These are phyloP conservation scores for Solanum arcanum DNA, from an alignment of 257 asterid species.

Conservation along the genomic window DNA sequence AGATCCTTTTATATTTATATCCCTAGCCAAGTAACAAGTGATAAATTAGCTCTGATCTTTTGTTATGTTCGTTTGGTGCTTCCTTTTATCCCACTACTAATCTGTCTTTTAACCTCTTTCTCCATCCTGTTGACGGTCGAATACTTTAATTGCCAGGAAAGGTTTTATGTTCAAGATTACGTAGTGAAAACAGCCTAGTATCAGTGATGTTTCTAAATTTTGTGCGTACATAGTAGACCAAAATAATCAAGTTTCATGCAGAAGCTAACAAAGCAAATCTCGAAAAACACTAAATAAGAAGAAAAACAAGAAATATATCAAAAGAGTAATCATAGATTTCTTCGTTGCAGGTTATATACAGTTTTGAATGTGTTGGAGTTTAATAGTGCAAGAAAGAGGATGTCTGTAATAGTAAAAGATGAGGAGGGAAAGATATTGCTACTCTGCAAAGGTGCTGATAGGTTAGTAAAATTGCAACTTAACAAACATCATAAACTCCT, in stretches of 20 bases:
- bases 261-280: not conserved
- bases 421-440: slow-evolving; percentile 63
- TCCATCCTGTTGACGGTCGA: not conserved
- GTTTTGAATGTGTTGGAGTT: slow-evolving; percentile 70
- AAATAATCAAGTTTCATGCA: not conserved
- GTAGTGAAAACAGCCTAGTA: not conserved
- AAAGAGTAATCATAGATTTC: not conserved
- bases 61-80: not conserved
- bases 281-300: not conserved
- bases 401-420: slow-evolving; percentile 79
- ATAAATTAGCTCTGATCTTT: not conserved
- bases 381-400: slow-evolving; percentile 76
- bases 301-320: not conserved
- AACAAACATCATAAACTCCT: not conserved
- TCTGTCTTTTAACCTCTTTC: not conserved
- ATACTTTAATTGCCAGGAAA: not conserved
- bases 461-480: slow-evolving; percentile 31
- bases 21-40: not conserved
- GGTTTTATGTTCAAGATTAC: not conserved
- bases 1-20: not conserved
- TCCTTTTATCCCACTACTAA: not conserved
- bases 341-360: slow-evolving; percentile 52
- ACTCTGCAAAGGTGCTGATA: slow-evolving; percentile 93
- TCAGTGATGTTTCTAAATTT: not conserved
- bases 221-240: not conserved